Evolutionary conservation across 108 stramenopile species (phyloP).

Genomic region (Schizochytrium sp.): DNA sequence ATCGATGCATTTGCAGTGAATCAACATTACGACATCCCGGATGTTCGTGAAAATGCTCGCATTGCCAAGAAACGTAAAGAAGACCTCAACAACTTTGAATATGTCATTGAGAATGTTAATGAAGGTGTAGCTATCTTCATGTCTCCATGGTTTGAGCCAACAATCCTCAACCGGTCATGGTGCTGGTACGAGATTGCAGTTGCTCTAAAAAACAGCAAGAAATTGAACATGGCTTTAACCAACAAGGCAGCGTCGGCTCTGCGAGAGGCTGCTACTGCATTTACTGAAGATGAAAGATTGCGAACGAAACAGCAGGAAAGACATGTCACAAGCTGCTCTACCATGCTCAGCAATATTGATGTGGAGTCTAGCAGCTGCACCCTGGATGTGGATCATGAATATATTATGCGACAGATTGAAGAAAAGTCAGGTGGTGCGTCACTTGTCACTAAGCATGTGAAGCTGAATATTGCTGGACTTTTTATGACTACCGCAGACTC

Average conservation of each 20-base stretch:
- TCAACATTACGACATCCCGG: conserved; percentile 16
- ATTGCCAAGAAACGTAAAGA: background rate
- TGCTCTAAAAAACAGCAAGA: background rate
- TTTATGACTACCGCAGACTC: conserved; percentile 36
- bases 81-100: background rate
- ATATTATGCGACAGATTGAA: background rate
- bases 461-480: background rate
- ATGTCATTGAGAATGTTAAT: background rate
- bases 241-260: background rate
- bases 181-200: conserved; percentile 21
- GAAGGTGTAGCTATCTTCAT: background rate
- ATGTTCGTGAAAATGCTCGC: background rate
- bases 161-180: conserved; percentile 31
- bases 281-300: background rate
- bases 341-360: conserved; percentile 5
- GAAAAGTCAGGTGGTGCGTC: background rate
- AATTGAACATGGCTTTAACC: conserved; percentile 4
- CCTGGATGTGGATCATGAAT: background rate
- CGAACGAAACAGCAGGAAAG: background rate
- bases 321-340: background rate
- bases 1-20: conserved; percentile 40
- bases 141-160: background rate
- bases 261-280: background rate
- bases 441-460: background rate
- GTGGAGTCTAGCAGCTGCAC: conserved; percentile 9